phyloP scores from a whole-genome alignment of 2,329 filamentous ascomycete genomes.

The Dichotomopilus funicola region DNA sequence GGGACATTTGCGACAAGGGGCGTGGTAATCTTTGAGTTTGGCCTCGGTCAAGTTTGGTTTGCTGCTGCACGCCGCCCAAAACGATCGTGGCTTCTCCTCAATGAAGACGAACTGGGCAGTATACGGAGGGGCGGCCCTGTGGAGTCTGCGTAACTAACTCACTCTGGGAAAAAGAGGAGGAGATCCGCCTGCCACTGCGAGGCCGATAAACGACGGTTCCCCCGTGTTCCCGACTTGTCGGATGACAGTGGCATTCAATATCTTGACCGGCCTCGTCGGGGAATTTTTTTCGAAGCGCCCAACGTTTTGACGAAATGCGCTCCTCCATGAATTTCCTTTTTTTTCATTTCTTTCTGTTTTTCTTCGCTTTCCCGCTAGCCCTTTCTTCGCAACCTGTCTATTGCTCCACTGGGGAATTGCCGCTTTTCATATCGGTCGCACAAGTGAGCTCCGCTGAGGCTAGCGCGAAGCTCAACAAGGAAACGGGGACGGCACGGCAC shows the following conservation, averaged over 20 bases:
- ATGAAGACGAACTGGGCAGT: too few species aligned
- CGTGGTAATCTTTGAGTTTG: conserved; percentile 19
- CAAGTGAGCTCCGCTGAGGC: background rate
- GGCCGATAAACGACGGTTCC: too few species aligned
- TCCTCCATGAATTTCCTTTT: background rate
- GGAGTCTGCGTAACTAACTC: too few species aligned
- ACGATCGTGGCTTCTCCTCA: background rate
- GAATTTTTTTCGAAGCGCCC: too few species aligned
- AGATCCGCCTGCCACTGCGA: too few species aligned
- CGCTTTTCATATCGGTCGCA: conserved; percentile 1
- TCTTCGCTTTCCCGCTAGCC: background rate
- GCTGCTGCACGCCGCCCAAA: conserved; percentile 4
- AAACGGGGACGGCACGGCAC: conserved; percentile 12
- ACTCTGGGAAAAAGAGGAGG: too few species aligned
- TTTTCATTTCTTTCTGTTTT: background rate
- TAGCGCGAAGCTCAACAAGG: conserved; percentile 1
- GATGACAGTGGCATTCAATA: too few species aligned
- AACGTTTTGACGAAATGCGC: background rate
- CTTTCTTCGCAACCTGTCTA: background rate
- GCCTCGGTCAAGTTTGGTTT: conserved; percentile 4
- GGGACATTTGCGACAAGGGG: conserved; percentile 25
- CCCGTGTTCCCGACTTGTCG: too few species aligned
- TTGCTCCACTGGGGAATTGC: background rate
- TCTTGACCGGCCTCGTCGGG: too few species aligned
- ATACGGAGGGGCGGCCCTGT: too few species aligned